phyloP scores from a whole-genome alignment of 805 yeast species.

The Metschnikowia picachoensis region DNA sequence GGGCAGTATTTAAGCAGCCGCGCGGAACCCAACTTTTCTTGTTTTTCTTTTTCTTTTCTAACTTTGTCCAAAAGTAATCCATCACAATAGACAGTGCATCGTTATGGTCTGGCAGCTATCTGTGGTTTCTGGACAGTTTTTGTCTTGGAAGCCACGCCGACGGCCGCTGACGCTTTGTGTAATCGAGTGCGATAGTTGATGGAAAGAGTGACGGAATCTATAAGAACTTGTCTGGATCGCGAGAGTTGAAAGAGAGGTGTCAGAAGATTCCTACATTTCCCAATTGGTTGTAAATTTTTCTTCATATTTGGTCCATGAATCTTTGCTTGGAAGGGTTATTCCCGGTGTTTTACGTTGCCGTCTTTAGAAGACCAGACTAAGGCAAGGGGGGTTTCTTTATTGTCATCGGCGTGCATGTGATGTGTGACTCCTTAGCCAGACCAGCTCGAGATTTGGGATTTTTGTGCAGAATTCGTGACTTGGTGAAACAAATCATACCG shows the following conservation, averaged over 20 bases:
- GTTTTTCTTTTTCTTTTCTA: constrained; percentile 22
- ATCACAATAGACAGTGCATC: constrained; percentile 67
- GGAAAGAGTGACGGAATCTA: constrained; percentile 40
- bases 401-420: too few species aligned
- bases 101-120: constrained; percentile 23
- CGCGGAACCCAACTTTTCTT: neutral
- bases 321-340: too few species aligned
- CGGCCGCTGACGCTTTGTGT: constrained; percentile 22
- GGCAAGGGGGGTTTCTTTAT: too few species aligned
- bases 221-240: constrained; percentile 50
- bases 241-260: constrained; percentile 48
- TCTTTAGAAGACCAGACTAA: too few species aligned
- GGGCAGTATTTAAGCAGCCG: constrained; percentile 8
- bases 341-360: too few species aligned
- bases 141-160: constrained; percentile 19
- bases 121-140: constrained; percentile 28
- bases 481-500: too few species aligned
- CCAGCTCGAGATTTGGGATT: too few species aligned
- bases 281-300: neutral
- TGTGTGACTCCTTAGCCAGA: too few species aligned
- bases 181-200: constrained; percentile 42
- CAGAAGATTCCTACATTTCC: constrained; percentile 41
- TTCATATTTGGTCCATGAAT: too few species aligned
- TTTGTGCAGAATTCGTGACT: too few species aligned
- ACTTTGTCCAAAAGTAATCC: constrained; percentile 71